Evolutionary conservation across 208 protist genomes (phyloP), one percentile per base, ranked within the genome.

Genomic region (Leishmania gerbilli): DNA sequence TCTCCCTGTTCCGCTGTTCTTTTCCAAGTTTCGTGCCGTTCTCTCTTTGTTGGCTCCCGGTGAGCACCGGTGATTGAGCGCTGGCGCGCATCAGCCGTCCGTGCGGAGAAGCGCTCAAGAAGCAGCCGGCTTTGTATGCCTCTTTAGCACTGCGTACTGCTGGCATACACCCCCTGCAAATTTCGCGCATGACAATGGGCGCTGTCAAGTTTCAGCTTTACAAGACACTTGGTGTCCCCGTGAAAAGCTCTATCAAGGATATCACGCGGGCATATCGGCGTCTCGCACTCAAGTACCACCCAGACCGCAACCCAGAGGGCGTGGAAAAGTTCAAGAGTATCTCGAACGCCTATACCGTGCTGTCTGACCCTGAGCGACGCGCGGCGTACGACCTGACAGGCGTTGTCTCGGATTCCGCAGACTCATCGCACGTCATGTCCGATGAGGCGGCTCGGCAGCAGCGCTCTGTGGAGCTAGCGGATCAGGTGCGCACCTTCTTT

Each of bases 281-380:
- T 3, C 79, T 96, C 11, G 94, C 95, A 40, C 85, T 97, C 3
- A 76, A 95, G 76, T 97, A 93, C 85, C 96, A 98, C 82, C 96
- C 96, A 7, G 96, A 98, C 55, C 91, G 91, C 64, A 97, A 98
- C 81, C 92, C 90, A 0, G 88, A 96, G 58, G 95, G 95, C 47
- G 85, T 81, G 49, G 89, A 96, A 40, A 88, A 93, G 77, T 98
- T 98, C 85, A 96, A 96, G 74, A 75, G 87, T 58, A 95, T 99
- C 62, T 91, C 92, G 49, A 91, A 96, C 71, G 99, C 99, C 40
- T 99, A 99, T 85, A 94, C 98, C n/a, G 89, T 99, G 2, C 92
- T 99, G 13, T 89, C 79, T 76, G 98, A 99, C 78, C 47, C 80
- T 11, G 85, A 99, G 75, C 99, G 99, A 81, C 92, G 98, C 42